Evolutionary conservation across 2,329 filamentous ascomycete genomes (phyloP), one percentile per base, ranked within the genome.

Genomic region (Thelonectria olida): DNA sequence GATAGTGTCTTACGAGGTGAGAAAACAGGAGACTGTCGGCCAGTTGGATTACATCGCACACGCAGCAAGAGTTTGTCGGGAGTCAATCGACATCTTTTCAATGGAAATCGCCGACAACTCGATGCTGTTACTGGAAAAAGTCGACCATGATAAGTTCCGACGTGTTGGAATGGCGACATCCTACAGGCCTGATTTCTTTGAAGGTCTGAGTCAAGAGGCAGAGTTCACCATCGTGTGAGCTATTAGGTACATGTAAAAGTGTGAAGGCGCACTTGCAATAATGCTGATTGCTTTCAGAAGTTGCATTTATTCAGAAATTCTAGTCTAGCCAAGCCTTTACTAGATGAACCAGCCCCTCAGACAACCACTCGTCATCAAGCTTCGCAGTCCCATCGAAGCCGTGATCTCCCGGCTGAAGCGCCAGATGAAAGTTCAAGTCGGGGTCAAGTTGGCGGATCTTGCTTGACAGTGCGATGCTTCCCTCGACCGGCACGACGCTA

Each of bases 121-220:
- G 6, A 23, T 41, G 31, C 7, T 56, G 12, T 22, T 56, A 8
- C n/a, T 56, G 7, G 44, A 49, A 39, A 15, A 7, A 7, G 17
- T 56, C 2, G 44, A 34, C 22, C 31, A 39, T 10, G 34, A 7
- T 2, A 41, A 13, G 13, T 56, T 56, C 17, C 45, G 22, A 4
- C 53, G 53, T 22, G 45, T 56, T 28, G 53, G 53, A 15, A 41
- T 56, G 12, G 44, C 12, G 10, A 42, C 42, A 2, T 9, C 9
- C 17, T 56, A 41, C 13, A 22, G 53, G 19, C 53, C 53, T n/a
- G 44, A 56, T n/a, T 56, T 56, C n/a, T 49, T 56, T n/a, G 53
- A 56, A 7, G 44, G 34, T 3, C n/a, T 15, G 15, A 20, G 6
- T 7, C 20, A 56, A 12, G 20, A 15, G 27, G 53, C 41, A 19